Evolutionary conservation across 257 asterid species (phyloP), one percentile per base, ranked within the genome.

Genomic region (Solanum gracilifrons): DNA sequence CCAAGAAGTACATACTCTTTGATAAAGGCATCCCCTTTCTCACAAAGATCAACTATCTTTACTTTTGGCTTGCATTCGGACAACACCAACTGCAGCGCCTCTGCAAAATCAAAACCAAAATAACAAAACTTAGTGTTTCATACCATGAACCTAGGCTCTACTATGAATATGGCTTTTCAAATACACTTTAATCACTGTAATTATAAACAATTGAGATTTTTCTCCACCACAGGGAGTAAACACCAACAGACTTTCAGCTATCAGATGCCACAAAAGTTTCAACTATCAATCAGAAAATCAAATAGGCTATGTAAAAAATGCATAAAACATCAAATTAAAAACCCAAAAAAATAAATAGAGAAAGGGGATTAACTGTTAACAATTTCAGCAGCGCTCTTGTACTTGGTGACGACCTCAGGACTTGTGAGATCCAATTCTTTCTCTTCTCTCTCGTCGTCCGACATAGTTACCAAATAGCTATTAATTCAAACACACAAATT

Each of bases 381-480:
- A 80, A 96, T 96, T 89, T 96, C 99, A 51, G 99, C 97, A 29
- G 99, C 98, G 85, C 94, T 87, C 92, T 96, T 96, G 91, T 96
- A 96, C 88, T 95, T 96, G 71, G 99, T 96, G 90, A 96, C 99
- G 18, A 96, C 99, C 88, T 95, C 99, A 8, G 96, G 91, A 87
- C 92, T 91, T 66, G 95, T 91, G 91, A 96, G 98, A 94, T 95
- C 99, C 93, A 95, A 87, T 94, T 96, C 99, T 60, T 85, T 89
- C 98, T 96, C 99, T 88, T 95, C 99, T 83, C 98, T 91, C 89
- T 95, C 98, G 60, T 96, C 99, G 84, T 96, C 99, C 88, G 99
- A 95, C 98, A 94, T 94, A 85, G 86, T 91, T 79, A 87, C 75
- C 90, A 43, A 83, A 69, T 4, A 48, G 20, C 69, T 82, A 82